phyloP scores from a whole-genome alignment of 768 basidiomycete genomes.

The Leccinum arenicola region DNA sequence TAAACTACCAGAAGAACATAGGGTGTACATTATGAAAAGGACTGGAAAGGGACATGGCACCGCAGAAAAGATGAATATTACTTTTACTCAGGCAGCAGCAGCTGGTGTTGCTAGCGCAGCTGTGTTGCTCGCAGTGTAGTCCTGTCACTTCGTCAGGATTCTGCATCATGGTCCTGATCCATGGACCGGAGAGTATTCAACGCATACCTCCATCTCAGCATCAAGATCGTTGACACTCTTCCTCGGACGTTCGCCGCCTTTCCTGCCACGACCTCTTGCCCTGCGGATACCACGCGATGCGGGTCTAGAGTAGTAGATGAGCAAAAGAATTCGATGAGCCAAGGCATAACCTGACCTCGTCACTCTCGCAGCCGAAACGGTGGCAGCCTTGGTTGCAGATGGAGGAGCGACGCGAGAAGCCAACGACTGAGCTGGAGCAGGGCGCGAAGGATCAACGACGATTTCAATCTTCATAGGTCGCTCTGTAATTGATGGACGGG shows the following conservation, averaged over 20 bases:
- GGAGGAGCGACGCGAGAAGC: constrained; percentile 86
- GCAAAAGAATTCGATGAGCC: background rate
- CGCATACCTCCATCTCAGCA: constrained; percentile 93
- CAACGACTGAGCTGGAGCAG: constrained; percentile 59
- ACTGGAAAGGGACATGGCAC: background rate
- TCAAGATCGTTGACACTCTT: constrained; percentile 91
- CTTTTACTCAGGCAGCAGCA: constrained; percentile 20
- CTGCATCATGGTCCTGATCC: background rate
- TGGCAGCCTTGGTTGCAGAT: constrained; percentile 31
- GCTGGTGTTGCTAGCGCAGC: constrained; percentile 46
- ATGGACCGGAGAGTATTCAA: background rate
- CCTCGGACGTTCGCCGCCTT: constrained; percentile 53
- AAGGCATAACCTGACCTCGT: constrained; percentile 33
- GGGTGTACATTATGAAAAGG: background rate
- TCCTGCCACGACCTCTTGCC: constrained; percentile 43
- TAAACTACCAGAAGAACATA: constrained; percentile 19
- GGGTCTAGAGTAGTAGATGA: constrained; percentile 23
- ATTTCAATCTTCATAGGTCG: constrained; percentile 99
- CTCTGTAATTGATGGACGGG: constrained; percentile 54
- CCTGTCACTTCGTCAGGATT: constrained; percentile 37
- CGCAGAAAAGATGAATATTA: background rate
- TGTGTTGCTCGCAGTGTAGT: constrained; percentile 60
- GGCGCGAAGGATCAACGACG: constrained; percentile 79
- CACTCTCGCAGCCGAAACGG: constrained; percentile 21
- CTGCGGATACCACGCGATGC: constrained; percentile 45